Evolutionary conservation across 1,284 basidiomycete species (phyloP).

Genomic region (Ceratobasidium sp.): DNA sequence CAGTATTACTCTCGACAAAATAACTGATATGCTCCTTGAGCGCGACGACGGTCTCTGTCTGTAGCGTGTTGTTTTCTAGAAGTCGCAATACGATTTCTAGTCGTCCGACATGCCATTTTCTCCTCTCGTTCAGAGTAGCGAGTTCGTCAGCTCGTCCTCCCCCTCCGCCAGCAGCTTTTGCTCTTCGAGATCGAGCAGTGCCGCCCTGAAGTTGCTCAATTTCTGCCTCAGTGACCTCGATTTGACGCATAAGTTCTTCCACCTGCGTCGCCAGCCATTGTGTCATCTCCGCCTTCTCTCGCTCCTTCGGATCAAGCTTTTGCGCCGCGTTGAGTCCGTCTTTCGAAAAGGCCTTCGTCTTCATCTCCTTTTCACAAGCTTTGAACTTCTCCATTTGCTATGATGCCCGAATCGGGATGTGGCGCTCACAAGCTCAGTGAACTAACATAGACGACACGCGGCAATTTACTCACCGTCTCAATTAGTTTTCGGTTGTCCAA

Average conservation of each 20-base stretch:
- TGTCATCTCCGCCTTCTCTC: slow-evolving; percentile 92
- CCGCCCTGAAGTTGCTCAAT: slow-evolving; percentile 87
- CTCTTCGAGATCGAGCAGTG: slow-evolving; percentile 48
- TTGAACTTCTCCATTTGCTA: slow-evolving; percentile 99
- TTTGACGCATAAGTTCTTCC: slow-evolving; percentile 92
- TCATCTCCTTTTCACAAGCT: slow-evolving; percentile 99
- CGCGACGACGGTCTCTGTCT: slow-evolving; percentile 80
- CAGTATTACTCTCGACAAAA: slow-evolving; percentile 96
- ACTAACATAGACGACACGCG: slow-evolving; percentile 42
- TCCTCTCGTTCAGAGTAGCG: slow-evolving; percentile 90
- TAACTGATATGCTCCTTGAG: slow-evolving; percentile 97
- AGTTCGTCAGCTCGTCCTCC: slow-evolving; percentile 82
- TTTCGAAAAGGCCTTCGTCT: slow-evolving; percentile 99
- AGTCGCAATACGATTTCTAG: slow-evolving; percentile 94
- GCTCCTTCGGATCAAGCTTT: slow-evolving; percentile 95
- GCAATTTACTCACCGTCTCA: slow-evolving; percentile 82
- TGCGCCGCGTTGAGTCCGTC: slow-evolving; percentile 96
- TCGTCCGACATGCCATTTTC: slow-evolving; percentile 94
- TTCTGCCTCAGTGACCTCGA: slow-evolving; percentile 95
- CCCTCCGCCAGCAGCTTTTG: slow-evolving; percentile 83
- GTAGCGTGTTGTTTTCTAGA: slow-evolving; percentile 92
- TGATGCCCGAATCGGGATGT: slow-evolving; percentile 36
- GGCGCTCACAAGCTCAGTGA: slow-evolving; percentile 29
- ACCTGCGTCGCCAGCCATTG: slow-evolving; percentile 88
- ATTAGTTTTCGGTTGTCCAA: slow-evolving; percentile 95